These are phyloP conservation scores for Xylaria sp. DNA, from an alignment of 2,329 filamentous ascomycete species.

Conservation along the genomic window DNA sequence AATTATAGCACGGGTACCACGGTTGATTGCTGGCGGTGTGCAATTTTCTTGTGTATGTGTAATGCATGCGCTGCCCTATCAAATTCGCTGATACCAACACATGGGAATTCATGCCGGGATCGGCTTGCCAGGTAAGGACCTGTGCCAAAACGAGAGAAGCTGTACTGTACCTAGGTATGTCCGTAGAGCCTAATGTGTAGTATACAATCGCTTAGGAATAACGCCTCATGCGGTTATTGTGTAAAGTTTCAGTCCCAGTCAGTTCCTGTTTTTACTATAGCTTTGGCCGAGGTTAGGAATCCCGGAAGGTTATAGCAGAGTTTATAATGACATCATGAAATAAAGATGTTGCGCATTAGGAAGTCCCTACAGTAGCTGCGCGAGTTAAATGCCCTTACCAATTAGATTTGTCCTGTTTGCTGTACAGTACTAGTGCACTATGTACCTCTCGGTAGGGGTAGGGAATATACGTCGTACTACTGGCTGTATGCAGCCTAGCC, in stretches of 20 bases:
- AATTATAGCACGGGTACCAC: not conserved
- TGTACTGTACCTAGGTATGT: not conserved
- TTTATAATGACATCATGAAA: constrained; percentile 19
- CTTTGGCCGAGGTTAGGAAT: not conserved
- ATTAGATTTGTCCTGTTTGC: not conserved
- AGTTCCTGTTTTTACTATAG: not conserved
- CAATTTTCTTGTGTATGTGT: constrained; percentile 1
- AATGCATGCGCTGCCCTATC: constrained; percentile 19
- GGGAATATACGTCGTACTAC: not conserved
- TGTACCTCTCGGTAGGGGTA: constrained; percentile 1
- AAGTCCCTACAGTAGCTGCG: not conserved
- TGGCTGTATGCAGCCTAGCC: not conserved
- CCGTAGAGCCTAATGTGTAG: not conserved
- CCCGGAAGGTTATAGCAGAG: not conserved
- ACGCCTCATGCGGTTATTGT: constrained; percentile 16
- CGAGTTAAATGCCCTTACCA: not conserved
- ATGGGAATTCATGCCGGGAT: constrained; percentile 24
- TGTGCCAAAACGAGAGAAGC: constrained; percentile 3
- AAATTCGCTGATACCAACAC: constrained; percentile 21
- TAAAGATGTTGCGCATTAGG: not conserved
- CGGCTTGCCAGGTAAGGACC: constrained; percentile 9
- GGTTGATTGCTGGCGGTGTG: constrained; percentile 22
- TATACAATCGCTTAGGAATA: not conserved
- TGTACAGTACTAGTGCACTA: not conserved
- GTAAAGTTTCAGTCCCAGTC: not conserved